Base-by-base conservation (phyloP, 371 early-diverging fungal genomes). In the Apophysomyces ossiformis region DNA sequence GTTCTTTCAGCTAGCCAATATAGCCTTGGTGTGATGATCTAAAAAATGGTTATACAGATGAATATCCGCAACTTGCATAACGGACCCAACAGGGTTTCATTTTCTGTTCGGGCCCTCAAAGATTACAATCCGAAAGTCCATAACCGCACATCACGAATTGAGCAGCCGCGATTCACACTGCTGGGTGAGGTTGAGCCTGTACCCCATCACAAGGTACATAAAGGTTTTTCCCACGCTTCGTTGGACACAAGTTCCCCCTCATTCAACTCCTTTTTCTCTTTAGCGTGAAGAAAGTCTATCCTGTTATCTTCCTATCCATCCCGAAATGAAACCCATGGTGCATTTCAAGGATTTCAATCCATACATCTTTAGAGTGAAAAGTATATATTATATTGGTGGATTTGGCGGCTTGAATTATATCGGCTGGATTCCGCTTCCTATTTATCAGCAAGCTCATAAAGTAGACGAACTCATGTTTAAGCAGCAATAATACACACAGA, bases 341-440 rank as follows among this genome's bases (percentile, higher is more conserved):
- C 37, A 26, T 6, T 83, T 85, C 61, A 83, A 85, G 64, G 85
- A 84, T 41, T 87, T 87, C 35, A 54, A 72, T 43, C 84, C 83
- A 67, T 87, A 87, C 66, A 70, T 71, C 16, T 61, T 87, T 5
- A 72, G 74, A 37, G 83, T 87, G 3, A 50, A 78, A 35, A 71
- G 72, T 8, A 69, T 85, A 26, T 87, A 87, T 65, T 84, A 83
- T 65, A 74, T 87, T 7, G 83, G 85, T 16, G 88, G 88, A 2
- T 87, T 84, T 69, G 86, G 86, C 7, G 84, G 78, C 16, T 37
- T 76, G 7, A 79, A 81, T 50, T 80, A 77, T 60, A 78, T 83
- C 47, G 83, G 83, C 8, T 83, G 74, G 74, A 65, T 83, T 39
- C 77, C 80, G 15, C 15, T 68, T 11, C 38, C 67, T 2, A n/a